phyloP scores from a whole-genome alignment of 1,139 yeast species.

The Groenewaldozyma sp. region DNA sequence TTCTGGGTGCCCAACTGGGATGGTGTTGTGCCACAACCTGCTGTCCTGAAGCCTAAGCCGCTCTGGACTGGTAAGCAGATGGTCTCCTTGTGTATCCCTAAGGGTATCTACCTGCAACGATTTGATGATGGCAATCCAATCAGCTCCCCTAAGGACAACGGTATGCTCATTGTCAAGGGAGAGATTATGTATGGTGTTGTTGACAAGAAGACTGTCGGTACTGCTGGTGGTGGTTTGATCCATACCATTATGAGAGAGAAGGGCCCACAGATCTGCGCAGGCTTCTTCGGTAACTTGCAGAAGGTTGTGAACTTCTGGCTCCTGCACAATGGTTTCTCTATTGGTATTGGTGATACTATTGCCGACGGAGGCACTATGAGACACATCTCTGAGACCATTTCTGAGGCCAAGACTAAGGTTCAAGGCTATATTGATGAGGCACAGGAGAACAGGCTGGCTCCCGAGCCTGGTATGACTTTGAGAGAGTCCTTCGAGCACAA shows the following conservation, averaged over 20 bases:
- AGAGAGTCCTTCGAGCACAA: slow-evolving; percentile 98
- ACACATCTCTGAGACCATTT: slow-evolving; percentile 83
- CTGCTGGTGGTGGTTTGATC: slow-evolving; percentile 95
- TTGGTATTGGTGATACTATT: slow-evolving; percentile 99
- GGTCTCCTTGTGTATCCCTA: slow-evolving; percentile 86
- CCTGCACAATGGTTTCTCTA: slow-evolving; percentile 92
- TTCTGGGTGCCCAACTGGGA: slow-evolving; percentile 99
- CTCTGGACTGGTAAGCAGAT: slow-evolving; percentile 97
- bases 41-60: slow-evolving; percentile 88
- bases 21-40: slow-evolving; percentile 97
- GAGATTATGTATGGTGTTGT: slow-evolving; percentile 96
- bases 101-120: slow-evolving; percentile 89
- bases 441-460: slow-evolving; percentile 75
- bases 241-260: slow-evolving; percentile 97
- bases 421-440: slow-evolving; percentile 90
- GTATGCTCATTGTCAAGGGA: slow-evolving; percentile 88
- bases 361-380: slow-evolving; percentile 97
- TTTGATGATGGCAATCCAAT: slow-evolving; percentile 86
- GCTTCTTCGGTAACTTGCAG: slow-evolving; percentile 84
- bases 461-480: slow-evolving; percentile 99
- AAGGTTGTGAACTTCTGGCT: slow-evolving; percentile 96
- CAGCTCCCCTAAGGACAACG: slow-evolving; percentile 77
- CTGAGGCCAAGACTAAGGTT: slow-evolving; percentile 86
- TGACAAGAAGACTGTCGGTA: slow-evolving; percentile 96
- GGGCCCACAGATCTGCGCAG: slow-evolving; percentile 86